A percentile compares a stretch with the other conserved stretches of the same genome.
Evolutionary conservation across 2,329 filamentous ascomycete genomes (phyloP).

Genomic region (Neopestalotiopsis rosae): DNA sequence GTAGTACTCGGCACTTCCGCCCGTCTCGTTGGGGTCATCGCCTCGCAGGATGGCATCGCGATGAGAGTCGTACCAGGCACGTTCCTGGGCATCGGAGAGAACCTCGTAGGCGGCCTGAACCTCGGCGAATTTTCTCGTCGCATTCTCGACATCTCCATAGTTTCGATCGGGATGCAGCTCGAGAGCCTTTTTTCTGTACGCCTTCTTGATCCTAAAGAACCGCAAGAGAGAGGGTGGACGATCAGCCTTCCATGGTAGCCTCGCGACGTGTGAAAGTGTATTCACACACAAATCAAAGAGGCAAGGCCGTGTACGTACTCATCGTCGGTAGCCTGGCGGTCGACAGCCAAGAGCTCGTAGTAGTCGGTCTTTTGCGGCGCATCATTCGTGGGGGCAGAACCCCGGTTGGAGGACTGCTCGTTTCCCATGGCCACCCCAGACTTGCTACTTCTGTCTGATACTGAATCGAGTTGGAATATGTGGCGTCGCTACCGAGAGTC

Average conservation of each 20-base stretch:
- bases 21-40: constrained; percentile 55
- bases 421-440: constrained; percentile 53
- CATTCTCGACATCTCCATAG: constrained; percentile 80
- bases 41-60: constrained; percentile 81
- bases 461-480: not conserved
- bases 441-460: not conserved
- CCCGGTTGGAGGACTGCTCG: constrained; percentile 55
- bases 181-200: constrained; percentile 87
- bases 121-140: constrained; percentile 87
- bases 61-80: constrained; percentile 97
- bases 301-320: constrained; percentile 61
- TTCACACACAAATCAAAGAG: not conserved
- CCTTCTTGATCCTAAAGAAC: constrained; percentile 78
- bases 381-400: constrained; percentile 32
- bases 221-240: not conserved
- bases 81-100: constrained; percentile 93
- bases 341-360: constrained; percentile 82
- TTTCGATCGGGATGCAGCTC: constrained; percentile 97
- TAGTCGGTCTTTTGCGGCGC: constrained; percentile 70
- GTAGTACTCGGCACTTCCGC: constrained; percentile 63
- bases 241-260: not conserved
- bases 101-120: constrained; percentile 93
- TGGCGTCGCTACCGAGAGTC: not conserved
- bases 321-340: constrained; percentile 76
- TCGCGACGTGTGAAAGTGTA: not conserved